These are phyloP conservation scores for Quercus glauca DNA, from an alignment of 306 rosid genomes.

Conservation along the genomic window DNA sequence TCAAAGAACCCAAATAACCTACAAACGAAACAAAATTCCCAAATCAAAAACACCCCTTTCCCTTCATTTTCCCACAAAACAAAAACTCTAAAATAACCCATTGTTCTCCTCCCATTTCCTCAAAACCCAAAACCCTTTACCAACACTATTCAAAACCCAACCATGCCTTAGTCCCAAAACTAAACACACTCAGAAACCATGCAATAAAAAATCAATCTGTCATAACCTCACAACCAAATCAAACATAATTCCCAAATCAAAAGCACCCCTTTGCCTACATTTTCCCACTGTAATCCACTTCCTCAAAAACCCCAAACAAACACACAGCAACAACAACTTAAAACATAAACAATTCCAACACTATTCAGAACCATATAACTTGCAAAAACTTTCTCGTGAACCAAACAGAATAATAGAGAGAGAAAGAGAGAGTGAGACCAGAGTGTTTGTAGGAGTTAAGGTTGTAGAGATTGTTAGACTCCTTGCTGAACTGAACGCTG, in stretches of 20 bases:
- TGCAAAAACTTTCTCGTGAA: too few relatives aligned
- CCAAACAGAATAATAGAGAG: not conserved
- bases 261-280: too few relatives aligned
- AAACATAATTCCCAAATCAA: not conserved
- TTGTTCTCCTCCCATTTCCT: not conserved
- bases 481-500: slow-evolving; percentile 79
- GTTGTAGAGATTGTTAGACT: slow-evolving; percentile 79
- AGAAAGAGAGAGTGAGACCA: slow-evolving; percentile 36
- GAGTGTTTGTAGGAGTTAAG: slow-evolving; percentile 78
- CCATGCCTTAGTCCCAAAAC: too few relatives aligned
- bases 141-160: not conserved
- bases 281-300: too few relatives aligned
- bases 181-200: too few relatives aligned
- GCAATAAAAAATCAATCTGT: too few relatives aligned
- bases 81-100: not conserved
- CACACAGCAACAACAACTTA: not conserved
- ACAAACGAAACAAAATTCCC: not conserved
- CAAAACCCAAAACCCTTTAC: not conserved
- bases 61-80: not conserved
- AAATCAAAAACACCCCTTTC: not conserved
- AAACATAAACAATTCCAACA: too few relatives aligned
- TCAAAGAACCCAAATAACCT: too few relatives aligned
- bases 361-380: too few relatives aligned
- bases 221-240: too few relatives aligned
- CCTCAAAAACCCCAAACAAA: not conserved